These are phyloP conservation scores for Pluteus cervinus DNA, from an alignment of 768 basidiomycete genomes.

Conservation along the genomic window DNA sequence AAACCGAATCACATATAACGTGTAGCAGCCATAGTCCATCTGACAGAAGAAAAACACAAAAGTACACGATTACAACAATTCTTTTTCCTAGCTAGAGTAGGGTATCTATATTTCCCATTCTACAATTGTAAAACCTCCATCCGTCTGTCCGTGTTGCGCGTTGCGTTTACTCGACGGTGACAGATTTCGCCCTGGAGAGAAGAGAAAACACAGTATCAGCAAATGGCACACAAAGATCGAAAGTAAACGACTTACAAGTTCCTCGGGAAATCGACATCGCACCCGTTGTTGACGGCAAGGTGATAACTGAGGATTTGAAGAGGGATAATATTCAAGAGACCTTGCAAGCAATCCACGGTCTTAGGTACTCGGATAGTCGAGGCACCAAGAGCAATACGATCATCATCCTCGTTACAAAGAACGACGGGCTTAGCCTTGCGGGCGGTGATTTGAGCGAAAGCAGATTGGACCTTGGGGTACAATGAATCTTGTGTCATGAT, in stretches of 20 bases:
- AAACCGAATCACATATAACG: no score
- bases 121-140: neutral
- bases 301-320: constrained; percentile 95
- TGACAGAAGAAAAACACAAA: no score
- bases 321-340: constrained; percentile 93
- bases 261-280: constrained; percentile 97
- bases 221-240: constrained; percentile 2
- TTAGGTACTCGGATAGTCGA: constrained; percentile 93
- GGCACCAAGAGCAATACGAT: constrained; percentile 62
- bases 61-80: no score
- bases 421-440: constrained; percentile 95
- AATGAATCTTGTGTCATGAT: constrained; percentile 99
- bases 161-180: constrained; percentile 57
- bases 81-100: no score
- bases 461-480: constrained; percentile 97
- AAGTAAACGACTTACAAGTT: constrained; percentile 63
- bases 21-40: no score
- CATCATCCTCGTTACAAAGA: constrained; percentile 91
- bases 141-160: neutral
- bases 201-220: constrained; percentile 9
- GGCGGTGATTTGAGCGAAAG: constrained; percentile 94
- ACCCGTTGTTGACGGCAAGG: constrained; percentile 90
- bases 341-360: constrained; percentile 93
- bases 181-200: constrained; percentile 60
- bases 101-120: no score